These are phyloP conservation scores for Hypoxylon sp. DNA, from an alignment of 2,329 filamentous ascomycete genomes.

Conservation along the genomic window DNA sequence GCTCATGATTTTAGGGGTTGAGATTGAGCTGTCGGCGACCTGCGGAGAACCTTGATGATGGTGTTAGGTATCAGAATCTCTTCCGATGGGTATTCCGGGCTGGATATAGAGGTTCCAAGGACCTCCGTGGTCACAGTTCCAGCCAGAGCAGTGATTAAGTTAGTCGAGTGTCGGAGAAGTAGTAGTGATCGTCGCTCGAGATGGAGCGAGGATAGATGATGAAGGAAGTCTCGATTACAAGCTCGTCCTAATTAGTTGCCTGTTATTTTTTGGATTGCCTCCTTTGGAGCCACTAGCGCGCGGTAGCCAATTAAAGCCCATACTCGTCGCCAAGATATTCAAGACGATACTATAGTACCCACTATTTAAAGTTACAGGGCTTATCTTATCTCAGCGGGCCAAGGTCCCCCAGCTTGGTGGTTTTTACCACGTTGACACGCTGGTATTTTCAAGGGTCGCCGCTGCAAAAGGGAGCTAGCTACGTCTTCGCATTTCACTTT, in stretches of 20 bases:
- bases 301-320: conserved; percentile 39
- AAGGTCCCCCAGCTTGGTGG: conserved; percentile 25
- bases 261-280: conserved; percentile 33
- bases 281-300: conserved; percentile 18
- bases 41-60: conserved; percentile 2
- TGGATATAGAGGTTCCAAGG: background rate
- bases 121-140: background rate
- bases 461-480: conserved; percentile 11
- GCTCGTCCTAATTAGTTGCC: conserved; percentile 7
- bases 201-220: conserved; percentile 8
- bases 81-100: background rate
- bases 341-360: conserved; percentile 4
- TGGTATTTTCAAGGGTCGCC: conserved; percentile 36
- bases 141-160: background rate
- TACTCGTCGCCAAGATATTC: conserved; percentile 22
- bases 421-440: conserved; percentile 53
- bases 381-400: conserved; percentile 51
- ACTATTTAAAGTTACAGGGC: conserved; percentile 43
- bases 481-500: conserved; percentile 10
- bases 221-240: conserved; percentile 11
- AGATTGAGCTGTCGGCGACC: background rate
- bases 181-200: background rate
- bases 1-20: conserved; percentile 57
- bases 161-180: background rate
- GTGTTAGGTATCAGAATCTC: background rate